phyloP scores from a whole-genome alignment of 78 protist species.

The slime mould (Dictyostelium discoideum) region DNA sequence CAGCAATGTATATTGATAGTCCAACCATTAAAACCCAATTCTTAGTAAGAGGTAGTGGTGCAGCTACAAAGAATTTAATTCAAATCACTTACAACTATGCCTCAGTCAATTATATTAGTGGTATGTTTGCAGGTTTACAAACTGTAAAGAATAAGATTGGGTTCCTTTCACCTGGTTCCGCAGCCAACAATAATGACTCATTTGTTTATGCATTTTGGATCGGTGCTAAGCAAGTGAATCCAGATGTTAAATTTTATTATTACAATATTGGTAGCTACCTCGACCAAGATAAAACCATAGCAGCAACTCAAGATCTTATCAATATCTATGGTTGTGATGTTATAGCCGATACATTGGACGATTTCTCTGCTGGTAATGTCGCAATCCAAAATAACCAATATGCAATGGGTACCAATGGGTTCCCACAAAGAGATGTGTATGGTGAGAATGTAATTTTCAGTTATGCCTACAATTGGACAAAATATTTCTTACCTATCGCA shows the following conservation, averaged over 20 bases:
- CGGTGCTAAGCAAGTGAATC: conserved; percentile 7
- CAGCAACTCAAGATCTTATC: conserved; percentile 20
- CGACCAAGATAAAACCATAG: background rate
- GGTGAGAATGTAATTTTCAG: conserved; percentile 19
- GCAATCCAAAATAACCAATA: background rate
- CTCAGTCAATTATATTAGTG: background rate
- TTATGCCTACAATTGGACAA: conserved; percentile 48
- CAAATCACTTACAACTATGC: background rate
- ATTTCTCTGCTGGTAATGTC: background rate
- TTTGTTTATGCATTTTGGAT: background rate
- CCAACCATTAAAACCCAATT: background rate
- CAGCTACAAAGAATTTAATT: background rate
- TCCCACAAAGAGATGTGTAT: conserved; percentile 8
- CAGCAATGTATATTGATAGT: background rate
- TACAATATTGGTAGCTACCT: conserved; percentile 30
- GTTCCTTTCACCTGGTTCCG: background rate
- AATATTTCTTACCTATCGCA: background rate
- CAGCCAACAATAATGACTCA: background rate
- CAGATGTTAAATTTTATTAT: background rate
- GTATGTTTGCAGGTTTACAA: conserved; percentile 33
- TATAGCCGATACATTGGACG: conserved; percentile 23
- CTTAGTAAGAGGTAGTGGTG: background rate
- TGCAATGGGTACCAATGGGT: conserved; percentile 63
- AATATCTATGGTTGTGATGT: background rate
- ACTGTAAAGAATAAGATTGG: background rate